Conservation (phyloP, 306 rosid species). For the Casuarina equisetifolia region DNA sequence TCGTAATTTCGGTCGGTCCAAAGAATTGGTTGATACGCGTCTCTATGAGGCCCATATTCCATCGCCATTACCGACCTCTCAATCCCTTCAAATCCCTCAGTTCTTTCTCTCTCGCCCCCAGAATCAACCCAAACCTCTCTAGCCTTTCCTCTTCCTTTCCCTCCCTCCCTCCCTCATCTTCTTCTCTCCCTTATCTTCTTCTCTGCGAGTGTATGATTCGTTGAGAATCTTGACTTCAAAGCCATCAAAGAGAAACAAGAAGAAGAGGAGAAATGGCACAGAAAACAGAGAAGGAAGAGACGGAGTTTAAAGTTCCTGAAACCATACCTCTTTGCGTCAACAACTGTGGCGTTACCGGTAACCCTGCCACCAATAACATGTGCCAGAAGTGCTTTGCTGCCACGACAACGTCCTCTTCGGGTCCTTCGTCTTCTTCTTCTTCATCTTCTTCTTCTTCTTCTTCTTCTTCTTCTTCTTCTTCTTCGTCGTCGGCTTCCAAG, state of each 20-base stretch:
- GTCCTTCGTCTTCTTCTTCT: conserved; percentile 22
- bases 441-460: conserved; percentile 43
- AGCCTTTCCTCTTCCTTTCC: too few relatives aligned
- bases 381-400: conserved; percentile 85
- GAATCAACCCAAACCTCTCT: too few relatives aligned
- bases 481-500: conserved; percentile 51
- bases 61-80: conserved; percentile 69
- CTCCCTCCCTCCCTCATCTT: too few relatives aligned
- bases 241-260: background rate
- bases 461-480: conserved; percentile 28
- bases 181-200: background rate
- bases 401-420: conserved; percentile 24
- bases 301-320: conserved; percentile 80
- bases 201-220: conserved; percentile 8
- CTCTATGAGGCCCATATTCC: conserved; percentile 75
- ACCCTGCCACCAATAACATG: conserved; percentile 82
- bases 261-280: conserved; percentile 54
- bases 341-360: conserved; percentile 82
- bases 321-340: conserved; percentile 65
- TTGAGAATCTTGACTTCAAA: background rate
- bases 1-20: conserved; percentile 31
- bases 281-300: conserved; percentile 80
- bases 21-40: conserved; percentile 65
- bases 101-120: conserved; percentile 25
- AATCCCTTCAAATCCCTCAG: conserved; percentile 48